Evolutionary conservation across 257 asterid species (phyloP).

Genomic region (Salvia hispanica): DNA sequence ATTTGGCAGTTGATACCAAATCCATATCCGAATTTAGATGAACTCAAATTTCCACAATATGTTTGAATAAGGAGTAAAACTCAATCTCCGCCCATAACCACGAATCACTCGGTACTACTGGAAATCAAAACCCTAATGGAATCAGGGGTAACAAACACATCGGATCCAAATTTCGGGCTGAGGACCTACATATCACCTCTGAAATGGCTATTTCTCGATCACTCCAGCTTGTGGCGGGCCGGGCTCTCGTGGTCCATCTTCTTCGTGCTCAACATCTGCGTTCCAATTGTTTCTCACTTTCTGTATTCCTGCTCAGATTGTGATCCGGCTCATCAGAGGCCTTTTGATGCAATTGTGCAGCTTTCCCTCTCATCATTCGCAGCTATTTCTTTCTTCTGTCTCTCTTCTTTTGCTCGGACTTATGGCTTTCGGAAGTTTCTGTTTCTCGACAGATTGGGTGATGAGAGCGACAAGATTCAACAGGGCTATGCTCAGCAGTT

Average conservation of each 20-base stretch:
- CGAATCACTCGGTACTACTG: not conserved
- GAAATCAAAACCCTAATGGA: slow-evolving; percentile 37
- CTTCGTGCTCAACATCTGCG: slow-evolving; percentile 60
- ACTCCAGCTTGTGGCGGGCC: slow-evolving; percentile 64
- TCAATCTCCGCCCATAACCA: not conserved
- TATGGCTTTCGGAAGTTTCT: slow-evolving; percentile 73
- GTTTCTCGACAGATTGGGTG: slow-evolving; percentile 71
- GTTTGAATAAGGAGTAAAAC: too few relatives aligned
- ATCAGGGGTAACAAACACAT: slow-evolving; percentile 36
- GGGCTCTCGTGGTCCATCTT: slow-evolving; percentile 84
- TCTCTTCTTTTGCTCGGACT: slow-evolving; percentile 59
- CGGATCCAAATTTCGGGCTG: slow-evolving; percentile 39
- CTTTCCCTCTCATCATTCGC: slow-evolving; percentile 68
- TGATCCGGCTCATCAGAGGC: slow-evolving; percentile 59
- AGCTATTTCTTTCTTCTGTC: slow-evolving; percentile 61
- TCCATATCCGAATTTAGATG: too few relatives aligned
- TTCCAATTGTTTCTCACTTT: slow-evolving; percentile 69
- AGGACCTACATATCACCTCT: slow-evolving; percentile 57
- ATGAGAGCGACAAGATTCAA: slow-evolving; percentile 72
- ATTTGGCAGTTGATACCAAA: not conserved
- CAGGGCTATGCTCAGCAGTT: slow-evolving; percentile 64
- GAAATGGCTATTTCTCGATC: slow-evolving; percentile 76
- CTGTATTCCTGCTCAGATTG: slow-evolving; percentile 61
- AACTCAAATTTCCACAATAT: too few relatives aligned
- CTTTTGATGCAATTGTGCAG: slow-evolving; percentile 65